Conservation (phyloP, 169 alveolate species). For the Eimeria acervulina region DNA sequence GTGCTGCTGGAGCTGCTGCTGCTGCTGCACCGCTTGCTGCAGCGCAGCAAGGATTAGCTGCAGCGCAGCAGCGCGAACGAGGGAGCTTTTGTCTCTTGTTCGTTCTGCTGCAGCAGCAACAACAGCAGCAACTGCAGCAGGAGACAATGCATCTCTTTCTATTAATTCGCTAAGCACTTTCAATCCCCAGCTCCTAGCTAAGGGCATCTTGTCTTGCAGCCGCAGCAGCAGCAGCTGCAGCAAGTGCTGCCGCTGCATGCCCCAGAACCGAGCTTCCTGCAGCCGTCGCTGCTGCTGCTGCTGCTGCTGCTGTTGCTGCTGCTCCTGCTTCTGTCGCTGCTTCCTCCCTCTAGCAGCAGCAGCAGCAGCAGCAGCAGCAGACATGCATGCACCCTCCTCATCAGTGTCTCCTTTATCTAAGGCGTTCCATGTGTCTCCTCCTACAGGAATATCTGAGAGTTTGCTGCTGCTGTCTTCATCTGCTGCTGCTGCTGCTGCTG, state of each 20-base stretch:
- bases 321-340: too few species aligned
- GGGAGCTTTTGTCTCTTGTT: constrained; percentile 55
- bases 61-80: constrained; percentile 67
- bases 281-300: constrained; percentile 24
- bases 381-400: not conserved
- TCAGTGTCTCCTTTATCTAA: not conserved
- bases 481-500: constrained; percentile 42
- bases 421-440: not conserved
- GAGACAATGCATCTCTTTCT: constrained; percentile 46
- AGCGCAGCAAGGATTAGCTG: constrained; percentile 20
- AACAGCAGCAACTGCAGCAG: not conserved
- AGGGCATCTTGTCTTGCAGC: constrained; percentile 55
- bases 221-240: constrained; percentile 53
- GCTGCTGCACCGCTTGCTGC: constrained; percentile 69
- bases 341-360: not conserved
- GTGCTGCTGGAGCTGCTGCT: constrained; percentile 1
- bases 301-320: too few species aligned
- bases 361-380: constrained; percentile 19
- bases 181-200: constrained; percentile 54
- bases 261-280: constrained; percentile 46
- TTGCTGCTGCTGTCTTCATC: constrained; percentile 14
- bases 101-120: constrained; percentile 15
- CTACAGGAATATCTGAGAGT: too few species aligned
- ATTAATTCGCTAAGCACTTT: constrained; percentile 39
- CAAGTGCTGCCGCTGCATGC: constrained; percentile 9